Percentiles rank a stretch among this genome's conserved stretches.
Evolutionary conservation across 768 basidiomycete genomes (phyloP).

Genomic region (Pleurotus salmoneostramineus): DNA sequence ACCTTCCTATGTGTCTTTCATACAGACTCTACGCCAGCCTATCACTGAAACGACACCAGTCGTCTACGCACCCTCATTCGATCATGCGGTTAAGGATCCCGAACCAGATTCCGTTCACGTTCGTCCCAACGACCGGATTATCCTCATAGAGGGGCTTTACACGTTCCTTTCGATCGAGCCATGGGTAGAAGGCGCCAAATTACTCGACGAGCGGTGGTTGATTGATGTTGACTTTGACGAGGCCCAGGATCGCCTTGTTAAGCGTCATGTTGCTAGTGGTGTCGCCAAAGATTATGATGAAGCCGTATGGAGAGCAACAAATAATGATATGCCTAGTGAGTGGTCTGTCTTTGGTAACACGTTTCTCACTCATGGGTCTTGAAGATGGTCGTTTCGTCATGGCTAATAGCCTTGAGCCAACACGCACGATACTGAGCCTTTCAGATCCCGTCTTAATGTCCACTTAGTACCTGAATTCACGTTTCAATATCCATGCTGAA

Average conservation of each 20-base stretch:
- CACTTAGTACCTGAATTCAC: background rate
- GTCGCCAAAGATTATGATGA: constrained; percentile 62
- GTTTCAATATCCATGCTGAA: too few species aligned
- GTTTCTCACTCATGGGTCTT: background rate
- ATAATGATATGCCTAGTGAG: constrained; percentile 77
- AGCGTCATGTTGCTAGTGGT: constrained; percentile 75
- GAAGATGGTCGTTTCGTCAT: constrained; percentile 45
- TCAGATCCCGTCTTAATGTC: constrained; percentile 18
- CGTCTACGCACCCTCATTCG: constrained; percentile 78
- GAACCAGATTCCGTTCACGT: constrained; percentile 55
- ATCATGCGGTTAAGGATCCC: constrained; percentile 87
- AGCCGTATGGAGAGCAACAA: constrained; percentile 66
- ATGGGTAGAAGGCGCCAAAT: constrained; percentile 62
- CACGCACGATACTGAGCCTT: constrained; percentile 34
- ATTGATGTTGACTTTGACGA: constrained; percentile 53
- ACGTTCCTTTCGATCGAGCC: constrained; percentile 67
- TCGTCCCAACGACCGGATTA: constrained; percentile 58
- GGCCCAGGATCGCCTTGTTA: constrained; percentile 58
- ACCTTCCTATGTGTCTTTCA: constrained; percentile 63
- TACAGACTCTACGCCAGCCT: constrained; percentile 45
- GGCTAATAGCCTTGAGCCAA: constrained; percentile 42
- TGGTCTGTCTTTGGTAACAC: constrained; percentile 4
- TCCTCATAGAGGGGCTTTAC: constrained; percentile 91
- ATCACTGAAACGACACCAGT: constrained; percentile 16
- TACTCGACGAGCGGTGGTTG: constrained; percentile 80